A percentile compares a stretch with the other conserved stretches of the same genome.
phyloP scores from a whole-genome alignment of 2,329 filamentous ascomycete genomes.

The Sporothrix sp. region DNA sequence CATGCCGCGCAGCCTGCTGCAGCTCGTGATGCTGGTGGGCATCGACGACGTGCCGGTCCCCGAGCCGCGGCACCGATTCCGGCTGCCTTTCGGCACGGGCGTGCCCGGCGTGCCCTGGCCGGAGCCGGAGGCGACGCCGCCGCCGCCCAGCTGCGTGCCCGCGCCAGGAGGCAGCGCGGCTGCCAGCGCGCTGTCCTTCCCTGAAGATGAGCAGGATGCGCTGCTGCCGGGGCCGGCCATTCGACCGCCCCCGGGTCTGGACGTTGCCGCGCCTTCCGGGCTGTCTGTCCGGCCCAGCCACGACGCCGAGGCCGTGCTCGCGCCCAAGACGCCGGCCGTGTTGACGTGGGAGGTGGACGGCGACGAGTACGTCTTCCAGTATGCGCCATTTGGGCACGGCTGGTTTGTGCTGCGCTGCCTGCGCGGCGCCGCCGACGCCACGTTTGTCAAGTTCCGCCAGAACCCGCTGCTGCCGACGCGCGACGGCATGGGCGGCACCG shows the following conservation, averaged over 20 bases:
- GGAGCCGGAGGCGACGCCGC: too few relatives aligned
- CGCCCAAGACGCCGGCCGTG: background rate
- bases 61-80: too few relatives aligned
- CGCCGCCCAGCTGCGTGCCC: too few relatives aligned
- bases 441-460: background rate
- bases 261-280: too few relatives aligned
- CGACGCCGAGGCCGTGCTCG: background rate
- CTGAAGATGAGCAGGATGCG: too few relatives aligned
- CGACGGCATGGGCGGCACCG: background rate
- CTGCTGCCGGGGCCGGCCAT: background rate
- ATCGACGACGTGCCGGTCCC: background rate
- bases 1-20: background rate
- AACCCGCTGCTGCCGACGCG: background rate
- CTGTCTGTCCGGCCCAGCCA: too few relatives aligned
- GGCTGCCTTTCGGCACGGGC: too few relatives aligned
- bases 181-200: too few relatives aligned
- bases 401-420: slow-evolving; percentile 13
- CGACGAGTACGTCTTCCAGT: slow-evolving; percentile 9
- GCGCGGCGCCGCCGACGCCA: background rate
- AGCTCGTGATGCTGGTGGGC: background rate
- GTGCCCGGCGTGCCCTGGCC: too few relatives aligned
- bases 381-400: slow-evolving; percentile 7
- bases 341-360: slow-evolving; percentile 7
- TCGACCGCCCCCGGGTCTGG: too few relatives aligned
- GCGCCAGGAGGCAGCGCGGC: too few relatives aligned